A percentile compares a stretch with the other conserved stretches of the same genome.
Conservation (phyloP, 2,329 filamentous ascomycete species). For the Piedraia hortae region DNA sequence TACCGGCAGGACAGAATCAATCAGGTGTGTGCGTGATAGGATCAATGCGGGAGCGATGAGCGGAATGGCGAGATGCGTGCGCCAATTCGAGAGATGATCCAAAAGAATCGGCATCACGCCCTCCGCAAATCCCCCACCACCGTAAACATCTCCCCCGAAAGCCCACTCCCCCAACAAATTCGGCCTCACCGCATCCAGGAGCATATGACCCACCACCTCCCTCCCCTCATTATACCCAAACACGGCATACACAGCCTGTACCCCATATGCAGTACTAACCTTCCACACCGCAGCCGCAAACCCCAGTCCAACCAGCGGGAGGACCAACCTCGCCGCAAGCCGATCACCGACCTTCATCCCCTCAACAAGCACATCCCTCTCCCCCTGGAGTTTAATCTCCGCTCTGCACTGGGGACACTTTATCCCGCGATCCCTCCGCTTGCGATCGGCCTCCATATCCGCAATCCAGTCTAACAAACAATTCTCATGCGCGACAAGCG, state of each 20-base stretch:
- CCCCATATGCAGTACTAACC: slow-evolving; percentile 20
- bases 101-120: slow-evolving; percentile 5
- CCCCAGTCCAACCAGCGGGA: too few species aligned
- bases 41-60: slow-evolving; percentile 41
- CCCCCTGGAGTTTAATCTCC: slow-evolving; percentile 47
- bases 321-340: slow-evolving; percentile 28
- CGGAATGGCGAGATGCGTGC: slow-evolving; percentile 31
- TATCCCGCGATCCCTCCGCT: slow-evolving; percentile 28
- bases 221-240: slow-evolving; percentile 35
- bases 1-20: slow-evolving; percentile 34
- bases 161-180: too few species aligned
- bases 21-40: slow-evolving; percentile 35
- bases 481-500: slow-evolving; percentile 66
- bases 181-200: slow-evolving; percentile 4
- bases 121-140: slow-evolving; percentile 2
- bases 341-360: slow-evolving; percentile 31
- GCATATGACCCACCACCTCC: slow-evolving; percentile 22
- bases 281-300: slow-evolving; percentile 25
- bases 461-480: slow-evolving; percentile 81
- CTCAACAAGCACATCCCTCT: slow-evolving; percentile 44
- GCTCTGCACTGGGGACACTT: slow-evolving; percentile 75
- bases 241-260: slow-evolving; percentile 34
- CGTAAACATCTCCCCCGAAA: slow-evolving; percentile 7
- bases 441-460: slow-evolving; percentile 44
- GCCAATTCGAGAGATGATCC: slow-evolving; percentile 17